Evolutionary conservation across 2,329 filamentous ascomycete species (phyloP).

Genomic region (Calonectria multiphialidica): DNA sequence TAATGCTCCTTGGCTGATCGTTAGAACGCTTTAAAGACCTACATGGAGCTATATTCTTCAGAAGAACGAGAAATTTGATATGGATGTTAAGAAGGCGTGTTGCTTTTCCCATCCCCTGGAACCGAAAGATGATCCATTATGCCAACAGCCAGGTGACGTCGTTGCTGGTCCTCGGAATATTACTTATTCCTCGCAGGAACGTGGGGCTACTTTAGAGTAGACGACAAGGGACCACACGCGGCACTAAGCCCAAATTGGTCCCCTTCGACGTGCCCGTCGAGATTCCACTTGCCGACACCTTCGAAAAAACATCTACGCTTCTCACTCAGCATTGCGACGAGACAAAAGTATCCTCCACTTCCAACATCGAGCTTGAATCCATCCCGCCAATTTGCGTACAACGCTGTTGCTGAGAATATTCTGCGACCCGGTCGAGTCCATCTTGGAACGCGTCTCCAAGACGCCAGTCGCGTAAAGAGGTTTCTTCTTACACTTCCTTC

Average conservation of each 20-base stretch:
- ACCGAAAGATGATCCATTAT: neutral
- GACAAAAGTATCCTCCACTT: constrained; percentile 23
- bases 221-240: constrained; percentile 40
- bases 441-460: constrained; percentile 59
- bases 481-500: constrained; percentile 43
- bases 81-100: neutral
- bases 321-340: constrained; percentile 28
- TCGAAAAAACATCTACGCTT: constrained; percentile 49
- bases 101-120: too few relatives aligned
- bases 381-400: neutral
- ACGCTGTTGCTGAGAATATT: constrained; percentile 14
- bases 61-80: too few relatives aligned
- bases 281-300: constrained; percentile 48
- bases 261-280: constrained; percentile 50
- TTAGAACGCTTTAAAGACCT: neutral
- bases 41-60: neutral
- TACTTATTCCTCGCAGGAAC: constrained; percentile 39
- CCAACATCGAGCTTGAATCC: constrained; percentile 16
- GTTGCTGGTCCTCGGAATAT: constrained; percentile 39
- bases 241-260: constrained; percentile 50
- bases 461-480: constrained; percentile 67
- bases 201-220: constrained; percentile 33
- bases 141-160: constrained; percentile 37
- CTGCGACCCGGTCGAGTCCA: constrained; percentile 17
- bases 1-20: neutral